phyloP scores from a whole-genome alignment of 768 basidiomycete species.

The Boletus subcaerulescens region DNA sequence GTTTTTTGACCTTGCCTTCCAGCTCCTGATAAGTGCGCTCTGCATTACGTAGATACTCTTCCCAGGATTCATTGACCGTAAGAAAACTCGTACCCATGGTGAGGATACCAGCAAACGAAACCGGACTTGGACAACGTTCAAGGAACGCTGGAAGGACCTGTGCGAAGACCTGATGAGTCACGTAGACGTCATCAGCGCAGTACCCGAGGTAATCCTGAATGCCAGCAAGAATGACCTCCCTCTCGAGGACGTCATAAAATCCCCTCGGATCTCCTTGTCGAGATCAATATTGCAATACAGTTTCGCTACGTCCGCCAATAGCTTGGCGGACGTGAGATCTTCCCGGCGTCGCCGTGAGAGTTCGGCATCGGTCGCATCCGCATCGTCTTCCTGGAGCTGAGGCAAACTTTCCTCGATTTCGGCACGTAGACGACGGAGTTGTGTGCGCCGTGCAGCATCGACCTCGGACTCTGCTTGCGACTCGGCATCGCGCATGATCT shows the following conservation, averaged over 20 bases:
- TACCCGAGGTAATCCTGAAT: slow-evolving; percentile 78
- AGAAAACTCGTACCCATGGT: slow-evolving; percentile 92
- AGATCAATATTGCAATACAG: slow-evolving; percentile 82
- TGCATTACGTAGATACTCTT: slow-evolving; percentile 72
- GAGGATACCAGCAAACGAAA: slow-evolving; percentile 86
- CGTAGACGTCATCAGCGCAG: slow-evolving; percentile 80
- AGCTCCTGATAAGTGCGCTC: slow-evolving; percentile 74
- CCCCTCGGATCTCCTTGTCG: slow-evolving; percentile 74
- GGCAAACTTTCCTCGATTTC: slow-evolving; percentile 43
- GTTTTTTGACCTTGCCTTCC: slow-evolving; percentile 55
- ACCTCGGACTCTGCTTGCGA: slow-evolving; percentile 36
- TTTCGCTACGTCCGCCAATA: slow-evolving; percentile 87
- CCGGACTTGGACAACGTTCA: slow-evolving; percentile 83
- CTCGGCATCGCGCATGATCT: slow-evolving; percentile 45
- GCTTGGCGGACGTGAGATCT: slow-evolving; percentile 87
- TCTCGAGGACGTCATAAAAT: slow-evolving; percentile 70
- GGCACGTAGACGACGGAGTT: slow-evolving; percentile 37
- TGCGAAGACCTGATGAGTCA: slow-evolving; percentile 79
- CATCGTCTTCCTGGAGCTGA: slow-evolving; percentile 33
- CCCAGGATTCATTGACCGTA: slow-evolving; percentile 89
- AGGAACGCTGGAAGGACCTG: slow-evolving; percentile 81
- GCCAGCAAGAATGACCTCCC: slow-evolving; percentile 58
- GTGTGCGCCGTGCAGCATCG: slow-evolving; percentile 35
- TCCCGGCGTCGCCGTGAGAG: slow-evolving; percentile 73
- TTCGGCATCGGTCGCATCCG: slow-evolving; percentile 42